Conservation (phyloP, 352 stramenopile genomes). For the Phytophthora capsici region DNA sequence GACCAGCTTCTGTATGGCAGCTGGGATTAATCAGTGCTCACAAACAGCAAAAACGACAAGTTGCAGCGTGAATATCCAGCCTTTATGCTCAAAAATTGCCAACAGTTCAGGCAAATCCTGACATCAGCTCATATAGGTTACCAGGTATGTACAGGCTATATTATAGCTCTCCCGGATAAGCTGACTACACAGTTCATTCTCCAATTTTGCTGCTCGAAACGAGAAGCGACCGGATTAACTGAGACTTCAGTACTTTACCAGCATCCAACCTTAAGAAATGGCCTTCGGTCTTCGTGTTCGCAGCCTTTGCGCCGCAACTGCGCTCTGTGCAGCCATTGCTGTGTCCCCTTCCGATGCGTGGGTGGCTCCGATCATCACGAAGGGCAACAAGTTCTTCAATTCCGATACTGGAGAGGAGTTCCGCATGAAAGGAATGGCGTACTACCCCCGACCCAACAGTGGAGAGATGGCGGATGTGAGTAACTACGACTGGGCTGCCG, state of each 20-base stretch:
- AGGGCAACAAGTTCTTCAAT: conserved; percentile 90
- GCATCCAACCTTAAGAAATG: conserved; percentile 11
- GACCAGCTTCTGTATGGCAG: conserved; percentile 8
- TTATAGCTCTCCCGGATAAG: conserved; percentile 18
- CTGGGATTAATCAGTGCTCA: conserved; percentile 26
- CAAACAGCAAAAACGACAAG: conserved; percentile 31
- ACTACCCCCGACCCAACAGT: conserved; percentile 72
- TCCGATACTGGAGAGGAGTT: conserved; percentile 68
- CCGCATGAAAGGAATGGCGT: conserved; percentile 76
- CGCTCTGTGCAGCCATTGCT: conserved; percentile 20
- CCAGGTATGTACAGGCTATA: too few species aligned
- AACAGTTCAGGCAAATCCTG: conserved; percentile 13
- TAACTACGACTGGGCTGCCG: conserved; percentile 65
- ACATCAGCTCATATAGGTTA: conserved; percentile 20
- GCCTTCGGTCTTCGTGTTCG: conserved; percentile 28
- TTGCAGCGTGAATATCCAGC: conserved; percentile 23
- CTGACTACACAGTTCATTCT: conserved; percentile 20
- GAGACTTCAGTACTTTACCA: conserved; percentile 30
- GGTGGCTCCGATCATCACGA: conserved; percentile 55
- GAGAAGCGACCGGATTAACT: conserved; percentile 25
- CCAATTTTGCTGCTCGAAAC: conserved; percentile 36
- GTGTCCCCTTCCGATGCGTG: conserved; percentile 40
- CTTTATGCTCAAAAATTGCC: conserved; percentile 3
- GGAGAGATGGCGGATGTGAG: conserved; percentile 62
- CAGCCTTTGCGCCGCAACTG: conserved; percentile 23